Evolutionary conservation across 2,329 filamentous ascomycete genomes (phyloP).

Genomic region (Thelonectria blattea): DNA sequence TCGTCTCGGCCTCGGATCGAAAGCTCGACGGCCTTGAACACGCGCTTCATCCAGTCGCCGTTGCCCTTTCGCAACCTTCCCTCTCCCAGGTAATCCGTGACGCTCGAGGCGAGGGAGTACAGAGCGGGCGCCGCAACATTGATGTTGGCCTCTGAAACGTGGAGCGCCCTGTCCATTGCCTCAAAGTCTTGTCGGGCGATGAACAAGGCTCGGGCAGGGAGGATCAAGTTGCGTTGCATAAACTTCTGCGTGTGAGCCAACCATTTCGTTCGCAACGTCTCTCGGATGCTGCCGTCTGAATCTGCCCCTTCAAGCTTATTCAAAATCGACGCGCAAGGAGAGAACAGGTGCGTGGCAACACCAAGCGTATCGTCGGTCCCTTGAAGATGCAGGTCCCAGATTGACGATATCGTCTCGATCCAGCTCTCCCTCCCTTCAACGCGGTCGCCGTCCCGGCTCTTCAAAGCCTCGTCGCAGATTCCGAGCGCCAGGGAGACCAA

Average conservation of each 20-base stretch:
- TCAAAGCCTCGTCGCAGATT: conserved; percentile 51
- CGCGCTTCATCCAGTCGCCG: conserved; percentile 47
- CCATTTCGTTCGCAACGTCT: conserved; percentile 47
- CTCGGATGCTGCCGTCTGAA: conserved; percentile 18
- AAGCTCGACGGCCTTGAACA: conserved; percentile 43
- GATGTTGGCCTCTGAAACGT: conserved; percentile 44
- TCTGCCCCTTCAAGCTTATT: conserved; percentile 45
- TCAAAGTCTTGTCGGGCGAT: conserved; percentile 50
- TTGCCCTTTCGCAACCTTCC: conserved; percentile 43
- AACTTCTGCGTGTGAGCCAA: conserved; percentile 54
- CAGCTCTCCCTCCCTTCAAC: conserved; percentile 51
- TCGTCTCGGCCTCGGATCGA: conserved; percentile 34
- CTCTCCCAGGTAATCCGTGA: conserved; percentile 33
- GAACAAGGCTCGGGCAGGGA: conserved; percentile 57
- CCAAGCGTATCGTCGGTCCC: conserved; percentile 54
- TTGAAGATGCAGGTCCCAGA: conserved; percentile 64
- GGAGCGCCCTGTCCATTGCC: conserved; percentile 49
- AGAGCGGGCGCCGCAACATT: conserved; percentile 50
- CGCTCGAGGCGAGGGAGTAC: conserved; percentile 49
- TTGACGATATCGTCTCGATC: conserved; percentile 51
- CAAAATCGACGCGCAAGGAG: conserved; percentile 46
- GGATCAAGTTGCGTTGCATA: conserved; percentile 57
- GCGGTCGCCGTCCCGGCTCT: conserved; percentile 40
- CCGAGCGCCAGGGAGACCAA: conserved; percentile 54
- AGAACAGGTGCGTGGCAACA: conserved; percentile 55